Evolutionary conservation across 306 rosid species (phyloP).

Genomic region (Argentina anserina): DNA sequence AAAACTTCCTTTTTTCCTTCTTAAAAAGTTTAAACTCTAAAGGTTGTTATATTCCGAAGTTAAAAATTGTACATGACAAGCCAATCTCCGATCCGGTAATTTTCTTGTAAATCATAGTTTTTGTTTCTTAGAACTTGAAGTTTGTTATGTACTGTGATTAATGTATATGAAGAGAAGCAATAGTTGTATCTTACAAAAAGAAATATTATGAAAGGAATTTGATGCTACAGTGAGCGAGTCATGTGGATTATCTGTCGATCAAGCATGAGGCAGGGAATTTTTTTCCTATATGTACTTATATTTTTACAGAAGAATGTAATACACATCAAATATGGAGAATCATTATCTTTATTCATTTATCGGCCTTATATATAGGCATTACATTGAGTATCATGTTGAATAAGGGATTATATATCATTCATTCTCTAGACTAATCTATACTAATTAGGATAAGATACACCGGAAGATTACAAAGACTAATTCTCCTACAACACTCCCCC

Average conservation of each 20-base stretch:
- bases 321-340: no score
- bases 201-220: neutral
- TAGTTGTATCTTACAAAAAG: neutral
- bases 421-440: no score
- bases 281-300: neutral
- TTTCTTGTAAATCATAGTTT: constrained; percentile 29
- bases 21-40: neutral
- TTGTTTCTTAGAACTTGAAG: constrained; percentile 6
- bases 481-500: no score
- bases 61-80: constrained; percentile 33
- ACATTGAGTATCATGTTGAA: no score
- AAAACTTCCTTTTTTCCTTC: constrained; percentile 4
- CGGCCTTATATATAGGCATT: no score
- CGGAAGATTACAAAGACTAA: no score
- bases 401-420: no score
- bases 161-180: constrained; percentile 5
- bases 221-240: neutral
- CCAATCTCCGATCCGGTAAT: constrained; percentile 24
- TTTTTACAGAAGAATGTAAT: no score
- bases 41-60: constrained; percentile 3
- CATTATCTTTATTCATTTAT: no score
- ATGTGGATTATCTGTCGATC: neutral
- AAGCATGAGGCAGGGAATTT: neutral
- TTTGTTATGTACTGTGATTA: constrained; percentile 1
- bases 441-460: no score